Percentiles rank a stretch among this genome's conserved stretches.
These are phyloP conservation scores for Ascochyta viciae-villosae DNA, from an alignment of 2,329 filamentous ascomycete species.

Conservation along the genomic window DNA sequence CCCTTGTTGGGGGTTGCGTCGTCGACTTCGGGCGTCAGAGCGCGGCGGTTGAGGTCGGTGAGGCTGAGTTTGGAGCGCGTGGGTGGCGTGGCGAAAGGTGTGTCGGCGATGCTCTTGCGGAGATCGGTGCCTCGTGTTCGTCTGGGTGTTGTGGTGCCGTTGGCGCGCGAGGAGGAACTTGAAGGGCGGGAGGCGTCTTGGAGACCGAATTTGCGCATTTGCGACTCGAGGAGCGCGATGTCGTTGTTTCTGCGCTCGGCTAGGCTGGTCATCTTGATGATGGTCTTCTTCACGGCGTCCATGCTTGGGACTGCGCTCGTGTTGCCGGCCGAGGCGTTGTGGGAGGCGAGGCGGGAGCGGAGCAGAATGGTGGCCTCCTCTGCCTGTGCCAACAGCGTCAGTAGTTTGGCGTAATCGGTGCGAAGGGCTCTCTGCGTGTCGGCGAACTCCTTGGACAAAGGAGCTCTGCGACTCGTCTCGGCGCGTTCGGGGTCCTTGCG, in stretches of 20 bases:
- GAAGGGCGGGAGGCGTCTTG: slow-evolving; percentile 30
- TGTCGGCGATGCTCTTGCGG: slow-evolving; percentile 29
- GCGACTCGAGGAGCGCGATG: slow-evolving; percentile 86
- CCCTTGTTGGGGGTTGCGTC: slow-evolving; percentile 38
- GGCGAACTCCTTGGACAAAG: slow-evolving; percentile 83
- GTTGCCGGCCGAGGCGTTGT: slow-evolving; percentile 57
- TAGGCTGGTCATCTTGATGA: slow-evolving; percentile 90
- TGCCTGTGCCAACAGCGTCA: slow-evolving; percentile 75
- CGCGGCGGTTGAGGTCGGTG: slow-evolving; percentile 37
- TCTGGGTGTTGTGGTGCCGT: slow-evolving; percentile 31
- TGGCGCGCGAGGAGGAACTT: slow-evolving; percentile 29
- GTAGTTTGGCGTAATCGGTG: slow-evolving; percentile 74
- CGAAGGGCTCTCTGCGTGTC: slow-evolving; percentile 85
- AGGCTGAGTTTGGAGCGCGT: slow-evolving; percentile 44
- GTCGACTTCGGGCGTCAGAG: slow-evolving; percentile 39
- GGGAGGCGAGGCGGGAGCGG: slow-evolving; percentile 75
- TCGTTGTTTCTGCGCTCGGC: slow-evolving; percentile 90
- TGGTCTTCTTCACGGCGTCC: slow-evolving; percentile 89
- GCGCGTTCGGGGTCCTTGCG: slow-evolving; percentile 71
- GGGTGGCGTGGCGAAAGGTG: slow-evolving; percentile 49
- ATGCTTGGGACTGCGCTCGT: slow-evolving; percentile 73
- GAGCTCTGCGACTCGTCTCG: slow-evolving; percentile 71
- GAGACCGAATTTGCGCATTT: slow-evolving; percentile 73
- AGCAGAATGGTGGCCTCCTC: slow-evolving; percentile 83
- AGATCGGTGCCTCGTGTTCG: slow-evolving; percentile 22